Evolutionary conservation across 257 asterid genomes (phyloP).

Genomic region (Jacaranda copaia): DNA sequence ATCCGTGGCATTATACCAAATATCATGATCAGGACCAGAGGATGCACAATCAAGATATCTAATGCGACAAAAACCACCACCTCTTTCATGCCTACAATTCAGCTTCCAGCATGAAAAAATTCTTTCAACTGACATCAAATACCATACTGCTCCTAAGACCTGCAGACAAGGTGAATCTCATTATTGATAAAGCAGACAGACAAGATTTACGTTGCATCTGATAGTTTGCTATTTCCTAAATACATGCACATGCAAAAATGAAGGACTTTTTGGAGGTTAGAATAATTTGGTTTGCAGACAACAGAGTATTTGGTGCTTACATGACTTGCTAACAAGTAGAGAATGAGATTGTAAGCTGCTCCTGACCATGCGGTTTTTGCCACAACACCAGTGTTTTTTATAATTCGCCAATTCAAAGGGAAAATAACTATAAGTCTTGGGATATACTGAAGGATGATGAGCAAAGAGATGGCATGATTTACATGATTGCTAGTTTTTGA

Average conservation of each 20-base stretch:
- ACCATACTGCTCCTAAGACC: slow-evolving; percentile 87
- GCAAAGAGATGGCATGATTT: slow-evolving; percentile 70
- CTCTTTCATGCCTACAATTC: slow-evolving; percentile 52
- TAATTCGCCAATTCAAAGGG: slow-evolving; percentile 69
- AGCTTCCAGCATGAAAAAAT: slow-evolving; percentile 78
- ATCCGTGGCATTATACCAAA: slow-evolving; percentile 58
- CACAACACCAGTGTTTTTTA: slow-evolving; percentile 81
- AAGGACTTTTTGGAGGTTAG: neutral
- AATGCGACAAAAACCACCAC: slow-evolving; percentile 36
- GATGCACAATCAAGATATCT: slow-evolving; percentile 62
- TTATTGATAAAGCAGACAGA: neutral
- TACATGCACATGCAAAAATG: neutral
- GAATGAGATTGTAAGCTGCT: slow-evolving; percentile 83
- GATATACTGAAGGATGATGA: slow-evolving; percentile 82
- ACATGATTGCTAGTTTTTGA: slow-evolving; percentile 54
- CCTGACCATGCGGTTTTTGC: slow-evolving; percentile 95
- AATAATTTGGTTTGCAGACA: neutral
- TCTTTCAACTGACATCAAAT: slow-evolving; percentile 80
- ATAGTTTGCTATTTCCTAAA: slow-evolving; percentile 4
- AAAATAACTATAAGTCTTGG: slow-evolving; percentile 78
- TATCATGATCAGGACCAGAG: slow-evolving; percentile 28
- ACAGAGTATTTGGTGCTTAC: slow-evolving; percentile 47
- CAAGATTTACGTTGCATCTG: neutral
- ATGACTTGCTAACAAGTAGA: slow-evolving; percentile 85
- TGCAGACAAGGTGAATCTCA: slow-evolving; percentile 35